Evolutionary conservation across 768 basidiomycete genomes (phyloP).

Genomic region (Phlebiopsis flavidoalba): DNA sequence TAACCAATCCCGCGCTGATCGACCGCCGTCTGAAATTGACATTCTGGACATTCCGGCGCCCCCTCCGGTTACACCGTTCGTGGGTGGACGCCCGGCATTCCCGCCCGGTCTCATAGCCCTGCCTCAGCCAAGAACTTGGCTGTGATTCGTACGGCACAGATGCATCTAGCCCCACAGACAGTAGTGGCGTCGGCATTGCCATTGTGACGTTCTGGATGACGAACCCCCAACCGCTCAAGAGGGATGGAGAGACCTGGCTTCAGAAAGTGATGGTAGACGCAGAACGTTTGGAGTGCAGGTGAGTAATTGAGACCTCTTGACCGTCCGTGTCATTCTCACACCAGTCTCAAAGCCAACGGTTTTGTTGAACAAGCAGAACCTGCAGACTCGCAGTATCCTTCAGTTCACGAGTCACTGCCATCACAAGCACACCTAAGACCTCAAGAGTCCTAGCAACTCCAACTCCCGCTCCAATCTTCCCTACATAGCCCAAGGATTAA

Average conservation of each 20-base stretch:
- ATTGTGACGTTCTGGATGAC: slow-evolving; percentile 66
- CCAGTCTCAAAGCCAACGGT: slow-evolving; percentile 34
- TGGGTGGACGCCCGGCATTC: slow-evolving; percentile 19
- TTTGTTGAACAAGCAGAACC: slow-evolving; percentile 35
- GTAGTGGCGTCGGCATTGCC: slow-evolving; percentile 27
- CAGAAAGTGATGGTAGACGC: slow-evolving; percentile 31
- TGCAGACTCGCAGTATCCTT: slow-evolving; percentile 55
- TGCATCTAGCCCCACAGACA: slow-evolving; percentile 6
- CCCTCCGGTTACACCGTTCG: slow-evolving; percentile 47
- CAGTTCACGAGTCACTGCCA: slow-evolving; percentile 59
- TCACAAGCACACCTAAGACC: slow-evolving; percentile 30
- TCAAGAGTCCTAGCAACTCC: slow-evolving; percentile 24
- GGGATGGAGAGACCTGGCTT: slow-evolving; percentile 54
- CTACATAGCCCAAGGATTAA: slow-evolving; percentile 32
- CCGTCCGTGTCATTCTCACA: neutral
- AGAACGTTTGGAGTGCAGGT: slow-evolving; percentile 66
- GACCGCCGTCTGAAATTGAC: slow-evolving; percentile 29
- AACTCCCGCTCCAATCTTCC: slow-evolving; percentile 49
- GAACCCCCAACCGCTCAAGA: slow-evolving; percentile 59
- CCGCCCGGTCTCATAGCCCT: slow-evolving; percentile 35
- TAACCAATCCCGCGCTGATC: neutral
- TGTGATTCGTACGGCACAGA: slow-evolving; percentile 24
- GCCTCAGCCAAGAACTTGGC: slow-evolving; percentile 28
- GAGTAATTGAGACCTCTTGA: slow-evolving; percentile 24
- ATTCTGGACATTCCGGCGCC: slow-evolving; percentile 57